Base-by-base conservation (phyloP, 495 filamentous ascomycete species). In the Neurospora sp. region DNA sequence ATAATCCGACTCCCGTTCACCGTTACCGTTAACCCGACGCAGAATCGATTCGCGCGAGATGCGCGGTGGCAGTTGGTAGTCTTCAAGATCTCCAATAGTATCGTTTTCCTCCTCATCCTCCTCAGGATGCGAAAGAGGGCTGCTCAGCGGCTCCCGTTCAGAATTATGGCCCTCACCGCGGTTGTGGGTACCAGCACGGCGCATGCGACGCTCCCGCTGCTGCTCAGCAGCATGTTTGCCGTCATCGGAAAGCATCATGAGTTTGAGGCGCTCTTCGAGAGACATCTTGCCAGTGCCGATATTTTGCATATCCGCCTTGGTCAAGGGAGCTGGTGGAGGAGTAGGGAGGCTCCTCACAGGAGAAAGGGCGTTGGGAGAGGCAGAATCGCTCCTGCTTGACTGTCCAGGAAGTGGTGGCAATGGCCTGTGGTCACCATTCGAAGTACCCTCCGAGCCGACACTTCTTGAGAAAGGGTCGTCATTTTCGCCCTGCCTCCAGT, bases 11-110 rank as follows among this genome's bases (percentile, higher is more conserved):
- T 93, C 90, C 44, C 80, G 81, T 3, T 82, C 81, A 69, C 90
- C 88, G 70, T 90, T 88, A 54, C 91, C 91, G 76, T 94, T 94
- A 31, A 98, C 90, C 72, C 94, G 94, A 18, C 93, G 89, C 69
- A 97, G 83, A 72, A 98, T 98, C 0, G 94, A 97, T 78, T 98
- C 96, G 27, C 96, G 88, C 41, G 96, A 98, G 77, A 97, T 95
- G 38, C 90, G 91, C 16, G 92, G 92, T 39, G 91, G 88, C 0
- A 90, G 81, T 70, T 91, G 86, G 72, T 90, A 90, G 40, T 89
- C 87, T 16, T 84, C 87, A 37, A 88, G 78, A 72, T 88, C 88
- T 48, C 85, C 87, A 46, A 89, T 75, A 18, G 83, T 86, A 71
- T 89, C 87, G 35, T 86, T 84, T 48, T 82, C 83, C 69, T 86